Evolutionary conservation across 495 filamentous ascomycete species (phyloP).

Genomic region (Neurospora cerealis): DNA sequence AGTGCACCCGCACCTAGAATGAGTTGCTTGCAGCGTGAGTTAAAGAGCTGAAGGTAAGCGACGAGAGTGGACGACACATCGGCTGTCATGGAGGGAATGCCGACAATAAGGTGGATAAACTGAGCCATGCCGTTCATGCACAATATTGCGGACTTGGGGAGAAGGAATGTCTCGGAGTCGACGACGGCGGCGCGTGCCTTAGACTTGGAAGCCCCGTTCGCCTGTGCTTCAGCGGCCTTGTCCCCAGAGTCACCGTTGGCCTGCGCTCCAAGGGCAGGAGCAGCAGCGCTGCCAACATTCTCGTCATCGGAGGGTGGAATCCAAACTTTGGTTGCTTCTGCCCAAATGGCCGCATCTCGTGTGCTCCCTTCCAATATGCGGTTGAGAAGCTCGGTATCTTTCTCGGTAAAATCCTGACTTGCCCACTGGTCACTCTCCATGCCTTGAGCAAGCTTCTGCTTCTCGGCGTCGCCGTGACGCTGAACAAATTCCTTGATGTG

Average conservation of each 20-base stretch:
- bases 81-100: conserved; percentile 76
- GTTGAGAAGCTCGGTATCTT: conserved; percentile 50
- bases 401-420: conserved; percentile 71
- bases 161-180: conserved; percentile 75
- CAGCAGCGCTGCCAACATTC: conserved; percentile 10
- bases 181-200: conserved; percentile 64
- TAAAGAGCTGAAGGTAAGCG: conserved; percentile 75
- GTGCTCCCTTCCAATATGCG: conserved; percentile 72
- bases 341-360: conserved; percentile 67
- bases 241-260: conserved; percentile 15
- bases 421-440: conserved; percentile 92
- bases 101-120: conserved; percentile 72
- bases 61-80: conserved; percentile 62
- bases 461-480: conserved; percentile 62
- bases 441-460: conserved; percentile 65
- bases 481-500: conserved; percentile 88
- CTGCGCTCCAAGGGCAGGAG: not conserved
- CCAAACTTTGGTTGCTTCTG: conserved; percentile 62
- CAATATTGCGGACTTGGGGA: conserved; percentile 69
- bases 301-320: conserved; percentile 35
- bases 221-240: conserved; percentile 14
- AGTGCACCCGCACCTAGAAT: conserved; percentile 94
- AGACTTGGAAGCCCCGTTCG: conserved; percentile 53
- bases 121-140: conserved; percentile 72
- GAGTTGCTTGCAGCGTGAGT: conserved; percentile 84